phyloP scores from a whole-genome alignment of 2,329 filamentous ascomycete species.

The Stromatinia cepivora region DNA sequence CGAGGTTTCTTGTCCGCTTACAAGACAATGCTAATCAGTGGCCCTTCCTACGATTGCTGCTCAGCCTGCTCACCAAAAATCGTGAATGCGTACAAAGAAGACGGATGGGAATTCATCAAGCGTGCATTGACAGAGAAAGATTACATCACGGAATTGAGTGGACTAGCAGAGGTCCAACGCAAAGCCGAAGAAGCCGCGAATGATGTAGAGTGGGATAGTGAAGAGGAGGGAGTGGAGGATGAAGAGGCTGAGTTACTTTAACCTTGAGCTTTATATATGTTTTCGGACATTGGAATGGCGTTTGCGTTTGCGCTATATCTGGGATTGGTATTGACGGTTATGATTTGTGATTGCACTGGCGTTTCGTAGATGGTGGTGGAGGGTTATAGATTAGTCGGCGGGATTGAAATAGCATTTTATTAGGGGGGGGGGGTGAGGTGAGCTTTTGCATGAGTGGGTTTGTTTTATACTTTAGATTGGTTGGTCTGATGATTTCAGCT shows the following conservation, averaged over 20 bases:
- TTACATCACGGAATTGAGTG: slow-evolving; percentile 75
- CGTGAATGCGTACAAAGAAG: slow-evolving; percentile 62
- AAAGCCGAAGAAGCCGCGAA: slow-evolving; percentile 51
- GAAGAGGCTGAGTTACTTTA: slow-evolving; percentile 45
- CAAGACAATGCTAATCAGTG: slow-evolving; percentile 70
- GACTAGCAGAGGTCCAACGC: slow-evolving; percentile 69
- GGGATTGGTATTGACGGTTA: not conserved
- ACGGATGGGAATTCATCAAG: slow-evolving; percentile 77
- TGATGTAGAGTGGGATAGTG: slow-evolving; percentile 63
- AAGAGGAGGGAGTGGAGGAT: slow-evolving; percentile 55
- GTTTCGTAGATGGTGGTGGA: slow-evolving; percentile 15
- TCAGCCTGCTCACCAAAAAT: slow-evolving; percentile 76
- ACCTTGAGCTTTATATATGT: slow-evolving; percentile 20
- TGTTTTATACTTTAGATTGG: not conserved
- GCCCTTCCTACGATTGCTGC: slow-evolving; percentile 76
- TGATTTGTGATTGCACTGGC: not conserved
- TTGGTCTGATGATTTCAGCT: not conserved
- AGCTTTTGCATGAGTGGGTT: not conserved
- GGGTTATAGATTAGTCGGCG: not conserved
- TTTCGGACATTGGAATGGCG: slow-evolving; percentile 12
- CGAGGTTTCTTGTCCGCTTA: slow-evolving; percentile 76
- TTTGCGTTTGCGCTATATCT: slow-evolving; percentile 7
- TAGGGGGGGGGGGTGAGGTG: not conserved
- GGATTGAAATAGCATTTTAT: not conserved
- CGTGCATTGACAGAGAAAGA: slow-evolving; percentile 72